Conservation (phyloP, 805 yeast genomes). For the Candida silvatica region DNA sequence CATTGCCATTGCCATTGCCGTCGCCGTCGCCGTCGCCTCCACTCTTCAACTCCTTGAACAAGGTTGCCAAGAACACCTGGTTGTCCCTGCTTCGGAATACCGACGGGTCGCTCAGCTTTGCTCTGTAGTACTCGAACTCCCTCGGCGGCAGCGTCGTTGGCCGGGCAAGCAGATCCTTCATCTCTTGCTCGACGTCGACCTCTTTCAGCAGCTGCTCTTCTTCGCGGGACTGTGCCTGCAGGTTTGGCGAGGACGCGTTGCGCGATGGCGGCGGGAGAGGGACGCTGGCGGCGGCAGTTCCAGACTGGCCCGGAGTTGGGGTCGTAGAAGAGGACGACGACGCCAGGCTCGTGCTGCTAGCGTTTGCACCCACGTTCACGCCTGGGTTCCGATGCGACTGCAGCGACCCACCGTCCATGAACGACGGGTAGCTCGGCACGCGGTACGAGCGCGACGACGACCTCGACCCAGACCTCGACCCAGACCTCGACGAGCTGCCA, state of each 20-base stretch:
- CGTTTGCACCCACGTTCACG: not conserved
- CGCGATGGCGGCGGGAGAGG: too few relatives aligned
- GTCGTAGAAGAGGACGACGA: constrained; percentile 3
- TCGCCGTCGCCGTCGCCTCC: too few relatives aligned
- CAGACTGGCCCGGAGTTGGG: constrained; percentile 3
- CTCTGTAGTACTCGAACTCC: constrained; percentile 35
- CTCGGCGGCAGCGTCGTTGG: constrained; percentile 28
- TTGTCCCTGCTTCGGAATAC: constrained; percentile 22
- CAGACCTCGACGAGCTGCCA: too few relatives aligned
- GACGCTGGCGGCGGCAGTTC: too few relatives aligned
- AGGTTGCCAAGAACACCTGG: constrained; percentile 17
- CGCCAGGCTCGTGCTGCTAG: not conserved
- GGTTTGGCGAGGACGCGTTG: too few relatives aligned
- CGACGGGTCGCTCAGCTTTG: constrained; percentile 24
- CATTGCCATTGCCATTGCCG: constrained; percentile 9
- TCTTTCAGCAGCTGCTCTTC: not conserved
- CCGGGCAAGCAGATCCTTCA: constrained; percentile 18
- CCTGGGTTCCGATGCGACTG: not conserved
- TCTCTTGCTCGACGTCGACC: constrained; percentile 6
- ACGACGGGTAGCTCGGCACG: not conserved
- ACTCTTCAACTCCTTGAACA: constrained; percentile 19
- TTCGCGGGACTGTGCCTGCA: too few relatives aligned
- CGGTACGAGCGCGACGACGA: not conserved
- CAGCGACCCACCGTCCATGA: too few relatives aligned
- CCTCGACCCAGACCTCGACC: not conserved